Percentiles rank a stretch among this genome's conserved stretches.
Evolutionary conservation across 305 asterid species (phyloP).

Genomic region (Ruellia speciosa): DNA sequence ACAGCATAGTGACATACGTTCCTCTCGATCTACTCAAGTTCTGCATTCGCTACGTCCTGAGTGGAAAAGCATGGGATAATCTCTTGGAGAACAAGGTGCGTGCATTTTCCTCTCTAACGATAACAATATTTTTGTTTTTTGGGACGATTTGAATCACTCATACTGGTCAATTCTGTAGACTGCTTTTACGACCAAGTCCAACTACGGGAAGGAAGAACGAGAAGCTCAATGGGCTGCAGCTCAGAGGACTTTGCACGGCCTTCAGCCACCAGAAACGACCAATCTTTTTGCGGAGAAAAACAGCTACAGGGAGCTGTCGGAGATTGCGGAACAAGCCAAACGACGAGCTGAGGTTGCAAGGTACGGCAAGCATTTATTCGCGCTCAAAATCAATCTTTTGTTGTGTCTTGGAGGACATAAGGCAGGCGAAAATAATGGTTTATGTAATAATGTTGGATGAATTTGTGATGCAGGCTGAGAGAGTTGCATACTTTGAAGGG

Average conservation of each 20-base stretch:
- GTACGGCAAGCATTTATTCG: too few relatives aligned
- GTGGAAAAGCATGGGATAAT: slow-evolving; percentile 81
- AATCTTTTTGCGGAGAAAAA: slow-evolving; percentile 35
- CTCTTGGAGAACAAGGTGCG: slow-evolving; percentile 44
- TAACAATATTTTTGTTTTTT: background rate
- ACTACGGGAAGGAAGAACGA: slow-evolving; percentile 57
- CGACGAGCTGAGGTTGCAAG: slow-evolving; percentile 49
- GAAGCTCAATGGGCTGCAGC: slow-evolving; percentile 64
- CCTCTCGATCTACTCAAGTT: slow-evolving; percentile 77
- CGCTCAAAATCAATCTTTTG: too few relatives aligned
- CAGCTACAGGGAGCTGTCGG: slow-evolving; percentile 47
- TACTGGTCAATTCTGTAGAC: slow-evolving; percentile 19
- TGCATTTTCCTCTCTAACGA: background rate
- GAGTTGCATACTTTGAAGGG: slow-evolving; percentile 55
- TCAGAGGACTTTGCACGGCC: slow-evolving; percentile 57
- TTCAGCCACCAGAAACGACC: slow-evolving; percentile 41
- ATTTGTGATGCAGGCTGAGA: slow-evolving; percentile 25
- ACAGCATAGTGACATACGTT: slow-evolving; percentile 49
- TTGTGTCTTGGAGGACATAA: too few relatives aligned
- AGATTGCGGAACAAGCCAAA: slow-evolving; percentile 54
- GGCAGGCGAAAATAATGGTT: too few relatives aligned
- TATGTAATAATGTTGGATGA: too few relatives aligned
- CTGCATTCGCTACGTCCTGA: slow-evolving; percentile 61
- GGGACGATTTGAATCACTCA: background rate
- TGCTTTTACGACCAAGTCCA: slow-evolving; percentile 55